Base-by-base conservation (phyloP, 345 rosid species). In the Pugionium cornutum region DNA sequence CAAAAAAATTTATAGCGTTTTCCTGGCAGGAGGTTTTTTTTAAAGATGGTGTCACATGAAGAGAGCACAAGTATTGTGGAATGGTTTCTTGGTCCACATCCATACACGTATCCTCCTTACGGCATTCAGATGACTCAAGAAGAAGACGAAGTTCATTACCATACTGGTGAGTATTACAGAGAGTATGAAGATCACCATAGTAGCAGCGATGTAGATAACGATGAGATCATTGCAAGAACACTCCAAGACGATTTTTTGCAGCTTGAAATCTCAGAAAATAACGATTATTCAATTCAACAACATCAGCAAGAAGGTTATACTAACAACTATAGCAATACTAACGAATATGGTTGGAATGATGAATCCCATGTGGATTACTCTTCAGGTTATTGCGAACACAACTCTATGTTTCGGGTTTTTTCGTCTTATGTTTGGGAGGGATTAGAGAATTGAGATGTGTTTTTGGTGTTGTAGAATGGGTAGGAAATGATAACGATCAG, bases 171-270 rank as follows among this genome's bases (percentile, higher is more conserved):
- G 47, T 78, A 78, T 83, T 55, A 43, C 26, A 75, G 83, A 70
- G 82, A 61, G 73, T 71, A 79, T 69, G 70, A 79, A 49, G 94
- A 88, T 60, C 77, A 71, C 72, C 81, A 60, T 41, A 58, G 41
- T 65, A 65, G 34, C 28, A 48, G 75, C 11, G 54, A 83, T 73
- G 85, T 88, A 43, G 94, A 86, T 69, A 89, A 79, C 73, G 98
- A 94, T 79, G 96, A 86, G 86, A 80, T 83, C 47, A 90, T 90
- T 70, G 97, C 96, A 1, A 83, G 84, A 32, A 75, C 88, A 35
- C 83, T 94, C 61, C 95, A 94, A 74, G 97, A 88, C 53, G 96
- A 94, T 48, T 90, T 88, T 75, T 86, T 87, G 5, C 91, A 83
- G 75, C 80, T 94, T 26, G 84, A 84, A 35, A 57, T 90, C 57